These are phyloP conservation scores for Heliamphora exappendiculata DNA, from an alignment of 148 eudicot species.

Conservation along the genomic window DNA sequence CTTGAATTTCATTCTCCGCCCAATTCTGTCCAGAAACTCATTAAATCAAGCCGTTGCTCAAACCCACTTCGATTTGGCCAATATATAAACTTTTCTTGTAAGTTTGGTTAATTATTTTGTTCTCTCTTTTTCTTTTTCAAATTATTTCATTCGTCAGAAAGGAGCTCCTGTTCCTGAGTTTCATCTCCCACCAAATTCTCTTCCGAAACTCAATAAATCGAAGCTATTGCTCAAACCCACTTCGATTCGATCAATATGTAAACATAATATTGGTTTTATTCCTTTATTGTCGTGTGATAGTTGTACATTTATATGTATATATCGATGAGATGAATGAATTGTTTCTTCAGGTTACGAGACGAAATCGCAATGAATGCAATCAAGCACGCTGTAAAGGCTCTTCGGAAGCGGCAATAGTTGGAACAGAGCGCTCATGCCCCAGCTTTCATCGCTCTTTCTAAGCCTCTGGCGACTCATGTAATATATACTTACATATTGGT, in stretches of 20 bases:
- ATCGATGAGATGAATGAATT: background rate
- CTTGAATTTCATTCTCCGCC: background rate
- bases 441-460: slow-evolving; percentile 56
- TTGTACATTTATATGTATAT: background rate
- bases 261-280: background rate
- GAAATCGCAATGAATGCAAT: slow-evolving; percentile 59
- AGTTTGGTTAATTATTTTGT: too few species aligned
- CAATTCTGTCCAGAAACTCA: background rate
- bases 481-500: background rate
- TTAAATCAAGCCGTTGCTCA: background rate
- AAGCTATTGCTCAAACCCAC: background rate
- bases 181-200: background rate
- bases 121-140: background rate
- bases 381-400: slow-evolving; percentile 67
- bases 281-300: background rate
- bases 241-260: slow-evolving; percentile 12
- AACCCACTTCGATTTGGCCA: slow-evolving; percentile 4
- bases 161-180: background rate
- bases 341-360: slow-evolving; percentile 50
- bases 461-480: slow-evolving; percentile 76
- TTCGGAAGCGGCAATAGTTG: slow-evolving; percentile 68
- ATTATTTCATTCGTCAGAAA: too few species aligned
- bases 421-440: slow-evolving; percentile 89
- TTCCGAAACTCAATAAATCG: background rate
- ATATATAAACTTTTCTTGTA: slow-evolving; percentile 14